These are phyloP conservation scores for Phytophthora sp. DNA, from an alignment of 352 stramenopile species.

Conservation along the genomic window DNA sequence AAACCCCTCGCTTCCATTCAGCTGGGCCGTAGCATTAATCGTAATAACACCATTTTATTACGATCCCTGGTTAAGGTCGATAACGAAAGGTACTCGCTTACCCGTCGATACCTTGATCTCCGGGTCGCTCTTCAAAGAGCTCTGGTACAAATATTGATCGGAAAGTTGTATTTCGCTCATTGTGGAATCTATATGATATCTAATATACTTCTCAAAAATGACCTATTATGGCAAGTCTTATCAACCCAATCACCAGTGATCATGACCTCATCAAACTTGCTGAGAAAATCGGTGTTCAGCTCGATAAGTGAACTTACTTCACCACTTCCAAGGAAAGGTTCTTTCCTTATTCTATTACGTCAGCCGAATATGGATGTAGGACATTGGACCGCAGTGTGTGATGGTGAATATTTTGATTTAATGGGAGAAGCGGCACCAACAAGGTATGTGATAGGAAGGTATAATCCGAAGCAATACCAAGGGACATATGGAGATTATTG, in stretches of 20 bases:
- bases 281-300: no score
- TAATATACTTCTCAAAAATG: not conserved
- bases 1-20: not conserved
- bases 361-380: not conserved
- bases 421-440: no score
- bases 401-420: not conserved
- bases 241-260: no score
- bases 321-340: not conserved
- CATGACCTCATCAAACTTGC: no score
- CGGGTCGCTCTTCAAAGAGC: no score
- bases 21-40: not conserved
- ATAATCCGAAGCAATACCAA: not conserved
- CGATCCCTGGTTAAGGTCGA: not conserved
- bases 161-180: no score
- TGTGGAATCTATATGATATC: no score
- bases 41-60: not conserved
- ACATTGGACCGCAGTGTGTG: not conserved
- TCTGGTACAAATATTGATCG: no score
- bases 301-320: no score
- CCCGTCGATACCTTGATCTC: no score
- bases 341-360: conserved; percentile 1
- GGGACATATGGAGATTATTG: no score
- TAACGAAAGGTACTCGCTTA: no score
- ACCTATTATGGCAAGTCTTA: not conserved
- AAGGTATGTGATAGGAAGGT: not conserved